Evolutionary conservation across 495 filamentous ascomycete species (phyloP).

Genomic region (Clavariopsis aquatica): DNA sequence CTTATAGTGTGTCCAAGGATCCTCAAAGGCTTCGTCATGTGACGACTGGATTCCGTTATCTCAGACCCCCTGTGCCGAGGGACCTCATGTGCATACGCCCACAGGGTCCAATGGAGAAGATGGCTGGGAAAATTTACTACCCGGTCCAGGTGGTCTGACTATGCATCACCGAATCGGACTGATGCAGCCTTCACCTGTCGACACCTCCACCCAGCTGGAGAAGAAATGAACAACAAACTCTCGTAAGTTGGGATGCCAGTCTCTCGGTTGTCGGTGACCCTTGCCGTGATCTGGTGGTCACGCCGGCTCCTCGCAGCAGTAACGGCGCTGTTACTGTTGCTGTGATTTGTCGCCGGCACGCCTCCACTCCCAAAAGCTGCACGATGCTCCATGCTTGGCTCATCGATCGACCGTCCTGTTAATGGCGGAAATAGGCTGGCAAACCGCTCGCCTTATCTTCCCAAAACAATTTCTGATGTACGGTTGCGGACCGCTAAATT

Average conservation of each 20-base stretch:
- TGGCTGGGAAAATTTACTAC: neutral
- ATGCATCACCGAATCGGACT: neutral
- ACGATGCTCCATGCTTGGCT: constrained; percentile 3
- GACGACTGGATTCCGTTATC: constrained; percentile 4
- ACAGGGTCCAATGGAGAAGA: neutral
- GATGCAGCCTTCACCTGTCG: constrained; percentile 6
- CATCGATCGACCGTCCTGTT: constrained; percentile 7
- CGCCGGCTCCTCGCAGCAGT: constrained; percentile 28
- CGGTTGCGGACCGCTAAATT: neutral
- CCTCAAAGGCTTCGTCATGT: constrained; percentile 7
- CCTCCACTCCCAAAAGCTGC: neutral
- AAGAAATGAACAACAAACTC: constrained; percentile 3
- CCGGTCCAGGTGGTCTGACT: neutral
- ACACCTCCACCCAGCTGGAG: neutral
- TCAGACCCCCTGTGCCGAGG: neutral
- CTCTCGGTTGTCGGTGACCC: constrained; percentile 19
- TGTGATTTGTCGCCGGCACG: constrained; percentile 26
- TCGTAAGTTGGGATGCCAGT: neutral
- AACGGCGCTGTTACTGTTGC: constrained; percentile 14
- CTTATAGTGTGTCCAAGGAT: constrained; percentile 1
- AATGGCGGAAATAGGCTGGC: neutral
- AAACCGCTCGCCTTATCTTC: neutral
- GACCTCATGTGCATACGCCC: neutral
- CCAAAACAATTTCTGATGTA: neutral
- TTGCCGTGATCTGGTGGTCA: constrained; percentile 20